Conservation (phyloP, 2,329 filamentous ascomycete species). For the Paraconiothyrium brasiliense region DNA sequence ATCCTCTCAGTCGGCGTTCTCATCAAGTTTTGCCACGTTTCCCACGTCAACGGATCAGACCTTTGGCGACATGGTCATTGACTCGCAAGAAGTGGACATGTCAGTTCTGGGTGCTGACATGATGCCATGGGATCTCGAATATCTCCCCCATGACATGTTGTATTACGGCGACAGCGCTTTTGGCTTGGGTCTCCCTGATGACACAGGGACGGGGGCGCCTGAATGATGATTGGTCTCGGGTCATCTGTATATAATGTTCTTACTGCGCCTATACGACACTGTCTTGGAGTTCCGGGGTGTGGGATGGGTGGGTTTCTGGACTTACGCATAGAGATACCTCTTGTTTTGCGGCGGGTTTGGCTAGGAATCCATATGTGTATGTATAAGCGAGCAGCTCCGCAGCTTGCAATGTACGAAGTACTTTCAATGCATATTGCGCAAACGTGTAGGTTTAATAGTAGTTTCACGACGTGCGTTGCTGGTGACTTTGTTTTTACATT, state of each 20-base stretch:
- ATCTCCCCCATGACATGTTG: slow-evolving; percentile 73
- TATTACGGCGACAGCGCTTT: slow-evolving; percentile 43
- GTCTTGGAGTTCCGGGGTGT: neutral
- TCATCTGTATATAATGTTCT: neutral
- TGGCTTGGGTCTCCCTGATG: slow-evolving; percentile 16
- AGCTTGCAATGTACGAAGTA: neutral
- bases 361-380: neutral
- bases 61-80: slow-evolving; percentile 71
- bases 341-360: neutral
- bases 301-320: neutral
- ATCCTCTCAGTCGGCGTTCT: slow-evolving; percentile 30
- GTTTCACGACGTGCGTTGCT: neutral
- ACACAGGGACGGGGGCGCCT: slow-evolving; percentile 9
- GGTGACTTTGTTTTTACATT: no score
- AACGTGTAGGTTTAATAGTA: neutral
- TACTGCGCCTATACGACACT: neutral
- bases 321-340: slow-evolving; percentile 8
- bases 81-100: slow-evolving; percentile 81
- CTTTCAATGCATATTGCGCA: neutral
- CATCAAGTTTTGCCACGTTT: slow-evolving; percentile 38
- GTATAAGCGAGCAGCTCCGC: neutral
- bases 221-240: slow-evolving; percentile 1
- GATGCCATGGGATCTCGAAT: slow-evolving; percentile 76
- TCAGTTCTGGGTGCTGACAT: slow-evolving; percentile 73
- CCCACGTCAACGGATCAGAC: slow-evolving; percentile 38